A percentile compares a stretch with the other conserved stretches of the same genome.
These are phyloP conservation scores for Fusarium newnesense DNA, from an alignment of 2,329 filamentous ascomycete genomes.

Conservation along the genomic window DNA sequence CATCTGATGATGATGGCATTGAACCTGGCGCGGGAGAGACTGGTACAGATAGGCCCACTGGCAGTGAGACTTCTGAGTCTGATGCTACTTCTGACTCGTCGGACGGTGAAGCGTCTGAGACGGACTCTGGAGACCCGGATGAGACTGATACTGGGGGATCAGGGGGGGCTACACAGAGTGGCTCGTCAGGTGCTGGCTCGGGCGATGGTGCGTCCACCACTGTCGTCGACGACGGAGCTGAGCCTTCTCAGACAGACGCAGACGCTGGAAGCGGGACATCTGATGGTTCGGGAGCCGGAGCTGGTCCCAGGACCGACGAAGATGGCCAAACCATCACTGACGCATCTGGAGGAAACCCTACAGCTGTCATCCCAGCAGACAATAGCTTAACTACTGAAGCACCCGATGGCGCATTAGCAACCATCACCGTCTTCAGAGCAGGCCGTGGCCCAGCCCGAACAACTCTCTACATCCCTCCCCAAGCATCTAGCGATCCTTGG, in stretches of 20 bases:
- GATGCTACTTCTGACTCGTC: not conserved
- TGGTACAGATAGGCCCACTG: rapidly evolving
- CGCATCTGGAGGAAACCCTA: not conserved
- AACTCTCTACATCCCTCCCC: constrained; percentile 11
- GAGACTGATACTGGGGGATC: not conserved
- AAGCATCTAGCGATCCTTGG: not conserved
- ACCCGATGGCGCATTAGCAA: not conserved
- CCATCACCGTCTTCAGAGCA: constrained; percentile 22
- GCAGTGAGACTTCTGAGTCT: rapidly evolving
- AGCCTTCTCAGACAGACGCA: not conserved
- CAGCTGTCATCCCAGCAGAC: not conserved
- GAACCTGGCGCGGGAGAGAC: not conserved
- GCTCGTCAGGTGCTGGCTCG: too few species aligned
- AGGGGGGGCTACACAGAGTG: not conserved
- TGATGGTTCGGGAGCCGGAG: not conserved
- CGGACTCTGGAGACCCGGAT: rapidly evolving
- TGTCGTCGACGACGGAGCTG: too few species aligned
- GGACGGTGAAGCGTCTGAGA: not conserved
- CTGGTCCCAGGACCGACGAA: not conserved
- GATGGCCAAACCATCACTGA: not conserved
- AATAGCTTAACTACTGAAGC: not conserved
- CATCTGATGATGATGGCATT: not conserved
- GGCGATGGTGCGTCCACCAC: too few species aligned
- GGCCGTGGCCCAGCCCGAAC: not conserved
- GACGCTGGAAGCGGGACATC: not conserved